These are phyloP conservation scores for Anthracocystis walkeri DNA, from an alignment of 1,284 basidiomycete species.

Conservation along the genomic window DNA sequence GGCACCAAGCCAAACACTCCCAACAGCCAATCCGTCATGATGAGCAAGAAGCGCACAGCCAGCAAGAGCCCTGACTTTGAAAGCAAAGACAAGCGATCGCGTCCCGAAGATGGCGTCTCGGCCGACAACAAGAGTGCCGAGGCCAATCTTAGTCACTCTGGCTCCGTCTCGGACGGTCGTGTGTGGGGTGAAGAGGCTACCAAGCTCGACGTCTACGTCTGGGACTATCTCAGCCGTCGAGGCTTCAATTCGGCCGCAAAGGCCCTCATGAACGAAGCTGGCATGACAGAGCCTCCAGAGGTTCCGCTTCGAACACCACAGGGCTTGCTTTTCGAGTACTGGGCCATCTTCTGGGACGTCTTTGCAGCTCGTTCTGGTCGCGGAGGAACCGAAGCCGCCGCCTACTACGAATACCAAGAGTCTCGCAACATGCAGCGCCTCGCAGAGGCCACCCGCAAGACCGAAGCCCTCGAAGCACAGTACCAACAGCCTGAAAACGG, in stretches of 20 bases:
- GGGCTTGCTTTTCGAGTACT: conserved; percentile 68
- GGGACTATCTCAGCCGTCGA: conserved; percentile 67
- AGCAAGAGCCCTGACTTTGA: conserved; percentile 56
- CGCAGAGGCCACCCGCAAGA: conserved; percentile 44
- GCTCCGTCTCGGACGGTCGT: conserved; percentile 37
- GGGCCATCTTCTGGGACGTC: conserved; percentile 69
- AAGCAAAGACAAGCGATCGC: conserved; percentile 53
- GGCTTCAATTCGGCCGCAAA: conserved; percentile 61
- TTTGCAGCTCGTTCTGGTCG: conserved; percentile 63
- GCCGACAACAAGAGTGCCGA: conserved; percentile 22
- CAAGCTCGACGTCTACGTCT: conserved; percentile 68
- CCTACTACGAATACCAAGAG: conserved; percentile 63
- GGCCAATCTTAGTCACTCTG: conserved; percentile 27
- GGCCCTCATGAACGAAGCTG: conserved; percentile 60
- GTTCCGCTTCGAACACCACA: conserved; percentile 64
- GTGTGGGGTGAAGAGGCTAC: conserved; percentile 63
- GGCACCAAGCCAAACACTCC: conserved; percentile 42
- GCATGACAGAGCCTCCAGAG: conserved; percentile 63
- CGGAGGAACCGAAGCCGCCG: conserved; percentile 55
- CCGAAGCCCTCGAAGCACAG: conserved; percentile 45
- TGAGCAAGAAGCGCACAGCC: conserved; percentile 53
- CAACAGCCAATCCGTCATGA: conserved; percentile 39
- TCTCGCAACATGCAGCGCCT: conserved; percentile 56
- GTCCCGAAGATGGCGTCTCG: conserved; percentile 42
- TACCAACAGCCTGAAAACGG: conserved; percentile 45